phyloP scores from a whole-genome alignment of 2,329 filamentous ascomycete genomes.

The Paracamarosporium sp. region DNA sequence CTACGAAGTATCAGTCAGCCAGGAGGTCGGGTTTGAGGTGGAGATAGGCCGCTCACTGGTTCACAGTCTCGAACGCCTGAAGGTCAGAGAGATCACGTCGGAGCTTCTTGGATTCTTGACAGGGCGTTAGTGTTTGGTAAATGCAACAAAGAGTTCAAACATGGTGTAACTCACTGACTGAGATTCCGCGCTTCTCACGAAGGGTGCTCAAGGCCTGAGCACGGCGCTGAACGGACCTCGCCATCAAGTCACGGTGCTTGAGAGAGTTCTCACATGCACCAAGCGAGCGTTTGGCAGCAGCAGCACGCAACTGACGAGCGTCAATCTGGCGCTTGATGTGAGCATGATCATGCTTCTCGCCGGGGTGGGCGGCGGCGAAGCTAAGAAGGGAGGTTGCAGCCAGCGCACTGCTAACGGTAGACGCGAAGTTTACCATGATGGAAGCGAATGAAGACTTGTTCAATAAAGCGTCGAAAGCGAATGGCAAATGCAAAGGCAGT shows the following conservation, averaged over 20 bases:
- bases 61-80: constrained; percentile 36
- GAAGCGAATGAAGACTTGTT: background rate
- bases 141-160: no score
- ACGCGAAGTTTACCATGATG: constrained; percentile 28
- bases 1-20: background rate
- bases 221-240: constrained; percentile 27
- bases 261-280: constrained; percentile 22
- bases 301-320: constrained; percentile 26
- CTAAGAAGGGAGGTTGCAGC: constrained; percentile 23
- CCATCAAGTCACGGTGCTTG: constrained; percentile 25
- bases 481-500: background rate
- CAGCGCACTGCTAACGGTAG: constrained; percentile 23
- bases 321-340: constrained; percentile 39
- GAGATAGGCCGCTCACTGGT: constrained; percentile 18
- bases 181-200: constrained; percentile 33
- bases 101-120: constrained; percentile 21
- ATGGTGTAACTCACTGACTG: constrained; percentile 14
- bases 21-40: no score
- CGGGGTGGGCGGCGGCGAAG: constrained; percentile 35
- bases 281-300: constrained; percentile 27
- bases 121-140: background rate
- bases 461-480: background rate
- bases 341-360: constrained; percentile 40
- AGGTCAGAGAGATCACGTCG: constrained; percentile 38
- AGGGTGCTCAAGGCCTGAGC: constrained; percentile 22